A percentile compares a stretch with the other conserved stretches of the same genome.
Conservation (phyloP, 352 stramenopile genomes). For the Phytophthora crassamura region DNA sequence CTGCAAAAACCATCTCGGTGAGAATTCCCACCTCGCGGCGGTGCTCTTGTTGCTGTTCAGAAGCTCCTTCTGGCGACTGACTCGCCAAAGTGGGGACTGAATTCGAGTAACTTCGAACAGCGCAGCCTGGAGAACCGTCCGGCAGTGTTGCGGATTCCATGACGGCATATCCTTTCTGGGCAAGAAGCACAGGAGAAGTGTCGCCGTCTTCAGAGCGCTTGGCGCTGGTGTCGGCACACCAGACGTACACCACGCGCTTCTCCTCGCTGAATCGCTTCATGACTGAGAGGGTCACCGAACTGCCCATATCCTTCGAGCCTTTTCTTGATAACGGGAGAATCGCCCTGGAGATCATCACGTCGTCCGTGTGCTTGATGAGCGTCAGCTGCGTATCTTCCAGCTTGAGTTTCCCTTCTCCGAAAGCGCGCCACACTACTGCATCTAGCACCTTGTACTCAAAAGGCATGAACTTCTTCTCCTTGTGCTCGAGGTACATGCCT, state of each 20-base stretch:
- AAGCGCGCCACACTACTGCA: slow-evolving; percentile 41
- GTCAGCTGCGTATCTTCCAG: slow-evolving; percentile 25
- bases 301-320: slow-evolving; percentile 20
- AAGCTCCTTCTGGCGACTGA: slow-evolving; percentile 4
- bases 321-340: slow-evolving; percentile 16
- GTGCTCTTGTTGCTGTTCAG: slow-evolving; percentile 26
- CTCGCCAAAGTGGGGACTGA: slow-evolving; percentile 32
- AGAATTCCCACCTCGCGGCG: slow-evolving; percentile 38
- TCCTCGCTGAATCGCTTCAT: slow-evolving; percentile 38
- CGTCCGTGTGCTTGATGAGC: slow-evolving; percentile 18
- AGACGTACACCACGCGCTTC: slow-evolving; percentile 25
- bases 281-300: neutral
- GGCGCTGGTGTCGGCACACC: slow-evolving; percentile 20
- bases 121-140: slow-evolving; percentile 31
- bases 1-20: slow-evolving; percentile 40
- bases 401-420: slow-evolving; percentile 36
- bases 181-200: slow-evolving; percentile 21
- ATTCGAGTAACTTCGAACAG: slow-evolving; percentile 35
- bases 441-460: slow-evolving; percentile 41
- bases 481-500: slow-evolving; percentile 43
- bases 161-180: slow-evolving; percentile 33
- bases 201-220: neutral
- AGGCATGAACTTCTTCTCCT: slow-evolving; percentile 46
- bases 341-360: slow-evolving; percentile 29
- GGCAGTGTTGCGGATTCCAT: slow-evolving; percentile 23